These are phyloP conservation scores for Boletus insuetus DNA, from an alignment of 768 basidiomycete species.

Conservation along the genomic window DNA sequence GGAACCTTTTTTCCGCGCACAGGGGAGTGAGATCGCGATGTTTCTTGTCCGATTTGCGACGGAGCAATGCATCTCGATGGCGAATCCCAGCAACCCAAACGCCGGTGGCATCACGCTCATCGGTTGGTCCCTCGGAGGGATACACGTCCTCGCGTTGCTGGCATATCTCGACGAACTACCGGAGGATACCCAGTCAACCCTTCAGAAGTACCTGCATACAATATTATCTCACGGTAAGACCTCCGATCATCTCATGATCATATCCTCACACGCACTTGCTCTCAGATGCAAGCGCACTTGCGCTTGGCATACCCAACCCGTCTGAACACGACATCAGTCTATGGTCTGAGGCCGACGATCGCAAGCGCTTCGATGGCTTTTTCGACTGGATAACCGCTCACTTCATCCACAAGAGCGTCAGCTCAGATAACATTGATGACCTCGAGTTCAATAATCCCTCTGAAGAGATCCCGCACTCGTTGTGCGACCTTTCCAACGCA, in stretches of 20 bases:
- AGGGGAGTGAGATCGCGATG: slow-evolving; percentile 18
- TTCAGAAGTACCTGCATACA: slow-evolving; percentile 20
- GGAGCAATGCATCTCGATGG: slow-evolving; percentile 13
- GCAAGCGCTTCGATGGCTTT: slow-evolving; percentile 13
- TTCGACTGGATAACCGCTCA: slow-evolving; percentile 15
- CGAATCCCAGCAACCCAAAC: background rate
- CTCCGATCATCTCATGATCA: background rate
- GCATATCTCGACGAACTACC: slow-evolving; percentile 14
- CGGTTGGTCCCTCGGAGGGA: slow-evolving; percentile 20
- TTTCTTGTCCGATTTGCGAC: slow-evolving; percentile 18
- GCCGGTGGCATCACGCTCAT: slow-evolving; percentile 17
- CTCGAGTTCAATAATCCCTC: slow-evolving; percentile 13
- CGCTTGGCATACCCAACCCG: slow-evolving; percentile 9
- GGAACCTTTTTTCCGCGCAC: slow-evolving; percentile 13
- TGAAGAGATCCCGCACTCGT: slow-evolving; percentile 3
- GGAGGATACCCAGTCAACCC: slow-evolving; percentile 1
- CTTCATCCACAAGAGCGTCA: slow-evolving; percentile 14
- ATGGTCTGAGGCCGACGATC: slow-evolving; percentile 3
- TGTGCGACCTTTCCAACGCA: slow-evolving; percentile 11
- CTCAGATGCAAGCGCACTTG: slow-evolving; percentile 2
- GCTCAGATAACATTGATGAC: slow-evolving; percentile 15
- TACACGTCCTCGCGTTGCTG: slow-evolving; percentile 10
- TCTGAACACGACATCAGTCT: background rate
- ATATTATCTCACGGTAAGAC: slow-evolving; percentile 17
- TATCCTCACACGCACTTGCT: background rate